A percentile compares a stretch with the other conserved stretches of the same genome.
These are phyloP conservation scores for Amylostereum areolatum DNA, from an alignment of 1,284 basidiomycete species.

Conservation along the genomic window DNA sequence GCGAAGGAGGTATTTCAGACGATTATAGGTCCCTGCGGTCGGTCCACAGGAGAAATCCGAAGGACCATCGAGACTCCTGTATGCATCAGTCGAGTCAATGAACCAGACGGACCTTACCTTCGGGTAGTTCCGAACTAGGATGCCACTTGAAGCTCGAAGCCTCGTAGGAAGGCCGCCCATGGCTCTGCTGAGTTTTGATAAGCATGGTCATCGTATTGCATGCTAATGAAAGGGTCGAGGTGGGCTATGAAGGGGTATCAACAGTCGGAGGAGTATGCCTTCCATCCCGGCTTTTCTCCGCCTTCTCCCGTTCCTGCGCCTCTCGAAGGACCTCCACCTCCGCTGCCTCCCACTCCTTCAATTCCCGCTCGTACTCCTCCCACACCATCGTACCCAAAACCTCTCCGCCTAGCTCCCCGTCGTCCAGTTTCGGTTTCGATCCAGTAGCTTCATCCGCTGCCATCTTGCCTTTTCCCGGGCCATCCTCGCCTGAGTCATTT, in stretches of 20 bases:
- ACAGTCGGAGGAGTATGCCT: slow-evolving; percentile 9
- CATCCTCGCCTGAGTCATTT: slow-evolving; percentile 3
- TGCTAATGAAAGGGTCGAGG: too few species aligned
- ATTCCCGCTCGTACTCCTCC: slow-evolving; percentile 62
- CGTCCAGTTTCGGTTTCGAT: slow-evolving; percentile 30
- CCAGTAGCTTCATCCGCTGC: slow-evolving; percentile 20
- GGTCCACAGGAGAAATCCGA: too few species aligned
- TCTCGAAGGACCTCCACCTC: slow-evolving; percentile 13
- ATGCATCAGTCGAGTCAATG: too few species aligned
- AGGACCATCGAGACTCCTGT: too few species aligned
- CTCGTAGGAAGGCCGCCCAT: too few species aligned
- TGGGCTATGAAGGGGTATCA: neutral
- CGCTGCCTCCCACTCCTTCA: slow-evolving; percentile 57
- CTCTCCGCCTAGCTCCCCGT: slow-evolving; percentile 65
- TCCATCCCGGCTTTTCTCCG: neutral
- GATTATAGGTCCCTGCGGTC: too few species aligned
- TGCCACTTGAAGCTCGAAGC: too few species aligned
- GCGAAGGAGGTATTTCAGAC: too few species aligned
- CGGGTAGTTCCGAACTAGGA: too few species aligned
- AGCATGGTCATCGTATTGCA: too few species aligned
- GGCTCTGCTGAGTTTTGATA: too few species aligned
- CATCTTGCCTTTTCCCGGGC: slow-evolving; percentile 17
- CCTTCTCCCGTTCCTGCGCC: neutral
- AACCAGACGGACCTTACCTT: too few species aligned
- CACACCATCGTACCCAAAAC: slow-evolving; percentile 59